A percentile compares a stretch with the other conserved stretches of the same genome.
These are phyloP conservation scores for Magnolia officinalis DNA, from an alignment of 164 flowering plant species.

Conservation along the genomic window DNA sequence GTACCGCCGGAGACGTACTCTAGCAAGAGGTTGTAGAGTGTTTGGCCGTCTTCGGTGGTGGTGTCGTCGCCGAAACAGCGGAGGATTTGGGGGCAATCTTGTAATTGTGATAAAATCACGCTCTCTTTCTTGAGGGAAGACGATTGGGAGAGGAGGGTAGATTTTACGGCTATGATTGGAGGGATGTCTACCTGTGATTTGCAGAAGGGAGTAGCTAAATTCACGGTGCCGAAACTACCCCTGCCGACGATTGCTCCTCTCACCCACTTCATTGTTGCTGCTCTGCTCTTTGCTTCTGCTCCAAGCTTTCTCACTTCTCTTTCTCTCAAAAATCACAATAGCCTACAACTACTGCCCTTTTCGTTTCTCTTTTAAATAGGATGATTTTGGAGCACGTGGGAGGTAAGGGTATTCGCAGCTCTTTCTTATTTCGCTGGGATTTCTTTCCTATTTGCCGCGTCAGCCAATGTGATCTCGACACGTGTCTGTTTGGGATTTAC, in stretches of 20 bases:
- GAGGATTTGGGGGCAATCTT: constrained; percentile 36
- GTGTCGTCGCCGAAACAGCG: constrained; percentile 40
- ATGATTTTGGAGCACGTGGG: not conserved
- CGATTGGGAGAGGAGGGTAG: constrained; percentile 22
- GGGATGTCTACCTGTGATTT: not conserved
- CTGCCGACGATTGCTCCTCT: constrained; percentile 50
- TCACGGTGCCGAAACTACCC: constrained; percentile 54
- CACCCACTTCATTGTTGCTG: constrained; percentile 54
- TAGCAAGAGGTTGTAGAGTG: constrained; percentile 46
- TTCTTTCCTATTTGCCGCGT: too few species aligned
- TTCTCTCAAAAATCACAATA: not conserved
- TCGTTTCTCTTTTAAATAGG: not conserved
- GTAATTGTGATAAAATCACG: constrained; percentile 27
- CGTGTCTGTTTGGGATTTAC: too few species aligned
- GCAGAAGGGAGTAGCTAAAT: constrained; percentile 28
- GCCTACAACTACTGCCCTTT: not conserved
- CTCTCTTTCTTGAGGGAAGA: constrained; percentile 41
- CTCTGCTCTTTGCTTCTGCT: not conserved
- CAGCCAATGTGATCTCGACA: too few species aligned
- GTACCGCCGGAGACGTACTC: constrained; percentile 61
- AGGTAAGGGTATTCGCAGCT: not conserved
- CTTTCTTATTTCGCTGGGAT: not conserved
- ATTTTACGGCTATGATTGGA: constrained; percentile 54
- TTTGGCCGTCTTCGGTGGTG: constrained; percentile 34
- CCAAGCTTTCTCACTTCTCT: not conserved